phyloP scores from a whole-genome alignment of 2,329 filamentous ascomycete species.

The Diplodia intermedia region DNA sequence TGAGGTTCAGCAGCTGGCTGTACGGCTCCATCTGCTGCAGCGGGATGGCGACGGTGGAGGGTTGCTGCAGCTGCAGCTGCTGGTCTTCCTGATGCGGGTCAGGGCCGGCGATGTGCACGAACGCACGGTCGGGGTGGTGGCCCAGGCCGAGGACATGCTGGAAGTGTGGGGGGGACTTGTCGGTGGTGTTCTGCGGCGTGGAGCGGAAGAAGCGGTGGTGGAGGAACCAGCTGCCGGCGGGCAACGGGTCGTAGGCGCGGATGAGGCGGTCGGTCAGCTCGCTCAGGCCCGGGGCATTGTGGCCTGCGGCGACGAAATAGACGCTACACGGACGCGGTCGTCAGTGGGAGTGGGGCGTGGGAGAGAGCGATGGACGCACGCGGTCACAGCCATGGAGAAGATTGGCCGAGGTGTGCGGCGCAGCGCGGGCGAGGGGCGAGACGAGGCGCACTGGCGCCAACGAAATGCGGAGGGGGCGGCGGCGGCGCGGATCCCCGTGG shows the following conservation, averaged over 20 bases:
- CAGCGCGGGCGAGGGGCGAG: not conserved
- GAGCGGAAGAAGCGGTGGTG: constrained; percentile 46
- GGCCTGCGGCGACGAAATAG: constrained; percentile 44
- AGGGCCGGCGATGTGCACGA: constrained; percentile 25
- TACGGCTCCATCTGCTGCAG: constrained; percentile 32
- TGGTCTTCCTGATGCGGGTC: not conserved
- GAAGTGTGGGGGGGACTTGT: constrained; percentile 31
- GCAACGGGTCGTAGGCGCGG: constrained; percentile 39
- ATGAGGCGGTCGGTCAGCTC: constrained; percentile 39
- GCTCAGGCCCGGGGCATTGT: constrained; percentile 37
- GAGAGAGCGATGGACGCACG: constrained; percentile 3
- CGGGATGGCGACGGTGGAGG: constrained; percentile 33
- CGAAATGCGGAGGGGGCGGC: constrained; percentile 18
- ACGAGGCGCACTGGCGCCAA: constrained; percentile 24
- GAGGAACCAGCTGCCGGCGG: constrained; percentile 41
- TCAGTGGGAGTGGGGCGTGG: not conserved
- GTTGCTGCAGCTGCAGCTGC: not conserved
- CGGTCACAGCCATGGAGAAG: constrained; percentile 28
- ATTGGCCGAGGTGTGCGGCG: constrained; percentile 11
- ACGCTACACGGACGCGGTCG: constrained; percentile 37
- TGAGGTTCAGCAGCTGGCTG: constrained; percentile 31
- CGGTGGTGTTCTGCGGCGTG: constrained; percentile 36
- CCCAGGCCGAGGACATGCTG: constrained; percentile 34
- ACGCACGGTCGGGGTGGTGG: constrained; percentile 31
- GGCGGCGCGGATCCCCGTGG: constrained; percentile 6